Conservation (phyloP, 1,139 yeast genomes). For the Debaryomyces robertsiae region DNA sequence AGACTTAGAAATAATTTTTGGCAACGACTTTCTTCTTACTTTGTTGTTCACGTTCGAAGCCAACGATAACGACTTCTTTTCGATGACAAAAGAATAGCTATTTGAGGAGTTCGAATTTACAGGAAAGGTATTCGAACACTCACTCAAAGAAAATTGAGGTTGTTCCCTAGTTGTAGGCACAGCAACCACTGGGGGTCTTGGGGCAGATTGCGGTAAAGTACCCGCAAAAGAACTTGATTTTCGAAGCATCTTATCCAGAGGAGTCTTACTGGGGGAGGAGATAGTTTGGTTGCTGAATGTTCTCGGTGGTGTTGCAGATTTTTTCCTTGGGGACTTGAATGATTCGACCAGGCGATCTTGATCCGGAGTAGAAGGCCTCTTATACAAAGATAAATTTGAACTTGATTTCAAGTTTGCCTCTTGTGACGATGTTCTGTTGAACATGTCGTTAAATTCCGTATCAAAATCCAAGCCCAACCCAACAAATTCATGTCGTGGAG, state of each 20-base stretch:
- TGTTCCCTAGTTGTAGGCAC: constrained; percentile 12
- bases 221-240: constrained; percentile 16
- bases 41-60: constrained; percentile 13
- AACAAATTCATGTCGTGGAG: constrained; percentile 1
- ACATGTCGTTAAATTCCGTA: not conserved
- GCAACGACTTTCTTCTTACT: constrained; percentile 20
- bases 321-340: constrained; percentile 11
- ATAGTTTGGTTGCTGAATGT: constrained; percentile 8
- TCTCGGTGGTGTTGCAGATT: constrained; percentile 11
- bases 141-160: constrained; percentile 28
- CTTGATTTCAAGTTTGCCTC: constrained; percentile 1
- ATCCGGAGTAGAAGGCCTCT: constrained; percentile 6
- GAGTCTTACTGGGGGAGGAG: constrained; percentile 7
- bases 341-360: constrained; percentile 4
- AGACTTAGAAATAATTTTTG: constrained; percentile 12
- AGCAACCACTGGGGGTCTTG: constrained; percentile 3
- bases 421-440: not conserved
- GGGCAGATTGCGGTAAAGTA: constrained; percentile 10
- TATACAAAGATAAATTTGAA: constrained; percentile 3
- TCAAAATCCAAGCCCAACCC: constrained; percentile 8
- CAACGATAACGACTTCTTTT: constrained; percentile 15
- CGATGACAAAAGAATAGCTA: constrained; percentile 21
- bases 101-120: constrained; percentile 16
- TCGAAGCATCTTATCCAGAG: constrained; percentile 10
- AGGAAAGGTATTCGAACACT: constrained; percentile 30